A percentile compares a stretch with the other conserved stretches of the same genome.
phyloP scores from a whole-genome alignment of 768 basidiomycete species.

The Lyophyllum atratum region DNA sequence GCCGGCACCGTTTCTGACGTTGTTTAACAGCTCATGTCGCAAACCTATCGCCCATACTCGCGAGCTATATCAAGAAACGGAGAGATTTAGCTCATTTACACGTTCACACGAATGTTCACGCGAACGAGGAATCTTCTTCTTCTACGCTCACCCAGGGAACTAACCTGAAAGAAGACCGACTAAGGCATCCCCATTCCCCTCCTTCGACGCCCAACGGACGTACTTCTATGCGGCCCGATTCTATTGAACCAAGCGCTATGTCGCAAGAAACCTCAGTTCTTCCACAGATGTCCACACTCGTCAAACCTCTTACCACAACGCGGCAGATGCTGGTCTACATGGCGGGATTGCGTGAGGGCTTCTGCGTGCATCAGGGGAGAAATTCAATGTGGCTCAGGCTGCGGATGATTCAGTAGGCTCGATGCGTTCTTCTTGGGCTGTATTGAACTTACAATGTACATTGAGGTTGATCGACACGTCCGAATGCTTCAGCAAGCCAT shows the following conservation, averaged over 20 bases:
- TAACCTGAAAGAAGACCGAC: neutral
- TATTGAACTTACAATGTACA: conserved; percentile 5
- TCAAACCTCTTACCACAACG: conserved; percentile 36
- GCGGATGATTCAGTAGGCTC: conserved; percentile 66
- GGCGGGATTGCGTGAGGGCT: conserved; percentile 58
- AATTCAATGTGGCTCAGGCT: conserved; percentile 72
- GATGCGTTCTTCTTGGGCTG: neutral
- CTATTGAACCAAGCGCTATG: neutral
- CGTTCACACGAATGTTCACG: neutral
- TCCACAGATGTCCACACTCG: conserved; percentile 17
- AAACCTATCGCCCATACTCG: conserved; percentile 45
- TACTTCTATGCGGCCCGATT: neutral
- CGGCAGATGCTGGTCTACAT: conserved; percentile 58
- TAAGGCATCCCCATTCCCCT: neutral
- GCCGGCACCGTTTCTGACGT: neutral
- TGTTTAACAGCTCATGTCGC: conserved; percentile 35
- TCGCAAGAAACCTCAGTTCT: neutral
- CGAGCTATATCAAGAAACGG: conserved; percentile 44
- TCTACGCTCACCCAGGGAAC: neutral
- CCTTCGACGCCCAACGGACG: neutral
- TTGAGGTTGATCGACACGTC: conserved; percentile 78
- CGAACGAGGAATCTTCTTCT: conserved; percentile 3
- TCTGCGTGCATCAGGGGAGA: conserved; percentile 70
- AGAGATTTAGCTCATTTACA: neutral
- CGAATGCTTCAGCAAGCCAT: conserved; percentile 74